Conservation (phyloP, 805 yeast species). For the Ogataea kodamae region DNA sequence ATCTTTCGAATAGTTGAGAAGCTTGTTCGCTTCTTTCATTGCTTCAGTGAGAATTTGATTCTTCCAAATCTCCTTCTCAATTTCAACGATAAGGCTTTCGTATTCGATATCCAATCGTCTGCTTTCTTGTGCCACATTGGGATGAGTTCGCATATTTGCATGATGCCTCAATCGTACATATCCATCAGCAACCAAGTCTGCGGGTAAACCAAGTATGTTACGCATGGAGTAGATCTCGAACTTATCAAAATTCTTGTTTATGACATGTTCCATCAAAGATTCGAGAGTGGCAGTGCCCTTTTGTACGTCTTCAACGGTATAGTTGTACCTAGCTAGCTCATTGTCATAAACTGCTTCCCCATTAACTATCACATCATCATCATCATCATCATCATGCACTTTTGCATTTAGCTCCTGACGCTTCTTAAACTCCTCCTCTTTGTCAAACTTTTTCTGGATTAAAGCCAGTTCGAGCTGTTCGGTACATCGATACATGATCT, state of each 20-base stretch:
- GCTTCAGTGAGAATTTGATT: slow-evolving; percentile 40
- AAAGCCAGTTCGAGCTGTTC: slow-evolving; percentile 72
- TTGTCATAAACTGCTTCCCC: slow-evolving; percentile 16
- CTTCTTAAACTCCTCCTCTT: slow-evolving; percentile 19
- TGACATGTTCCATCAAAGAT: slow-evolving; percentile 65
- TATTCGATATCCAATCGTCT: slow-evolving; percentile 23
- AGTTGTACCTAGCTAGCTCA: slow-evolving; percentile 8
- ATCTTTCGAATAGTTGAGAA: slow-evolving; percentile 31
- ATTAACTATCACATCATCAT: slow-evolving; percentile 29
- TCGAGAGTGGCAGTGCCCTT: slow-evolving; percentile 81
- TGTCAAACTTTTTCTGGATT: slow-evolving; percentile 32
- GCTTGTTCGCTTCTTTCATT: slow-evolving; percentile 36
- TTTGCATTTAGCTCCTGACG: slow-evolving; percentile 9
- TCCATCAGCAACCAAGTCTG: slow-evolving; percentile 59
- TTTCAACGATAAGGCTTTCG: slow-evolving; percentile 33
- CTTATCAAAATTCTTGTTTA: slow-evolving; percentile 81
- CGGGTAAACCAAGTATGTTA: slow-evolving; percentile 71
- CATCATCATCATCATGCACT: slow-evolving; percentile 26
- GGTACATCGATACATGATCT: slow-evolving; percentile 76
- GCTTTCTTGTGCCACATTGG: slow-evolving; percentile 18
- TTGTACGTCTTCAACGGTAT: slow-evolving; percentile 48
- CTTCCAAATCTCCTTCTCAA: slow-evolving; percentile 42
- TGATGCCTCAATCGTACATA: slow-evolving; percentile 70
- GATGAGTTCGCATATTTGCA: slow-evolving; percentile 39
- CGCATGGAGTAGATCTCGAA: slow-evolving; percentile 78